Base-by-base conservation (phyloP, 441 rosid species). In the Populus tomentosa region DNA sequence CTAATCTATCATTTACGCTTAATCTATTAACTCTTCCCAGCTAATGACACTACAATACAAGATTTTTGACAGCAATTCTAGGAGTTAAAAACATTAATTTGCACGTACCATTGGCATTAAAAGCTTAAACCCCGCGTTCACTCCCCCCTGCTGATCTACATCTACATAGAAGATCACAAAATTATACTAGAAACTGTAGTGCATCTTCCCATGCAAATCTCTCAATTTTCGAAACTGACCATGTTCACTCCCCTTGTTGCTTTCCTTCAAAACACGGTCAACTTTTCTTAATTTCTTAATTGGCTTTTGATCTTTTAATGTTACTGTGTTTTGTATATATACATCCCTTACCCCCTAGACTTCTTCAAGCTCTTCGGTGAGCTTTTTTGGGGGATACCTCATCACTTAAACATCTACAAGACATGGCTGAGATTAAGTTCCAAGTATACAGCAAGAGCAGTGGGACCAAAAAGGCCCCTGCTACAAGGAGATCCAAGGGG, bases 401-500 rank as follows among this genome's bases (percentile, higher is more conserved):
- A 75, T 79, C 21, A 4, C 32, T 32, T 63, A 5, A 50, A 0
- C 32, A 1, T 9, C 30, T 3, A 2, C 32, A 32, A 32, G 62
- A 28, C 38, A 90, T 91, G 94, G 90, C 80, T 70, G 86, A 80
- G 75, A 67, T 80, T 71, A 76, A 78, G 42, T 62, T 70, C 9
- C 80, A 74, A 18, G 35, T 63, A 2, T 78, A 76, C 72, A 71
- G 65, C 76, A 82, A 68, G 67, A 18, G n/a, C 28, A 78, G 62
- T 53, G 35, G 23, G 7, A 36, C 32, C 77, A 79, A 75, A 80
- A 7, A 1, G 9, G 36, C 78, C 53, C 67, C 84, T 8, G 8
- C 78, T 14, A 83, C 79, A 56, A 83, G 79, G 72, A 84, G 61
- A 53, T 53, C 61, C n/a, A 53, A 84, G 82, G 80, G 83, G 7